phyloP scores from a whole-genome alignment of 495 filamentous ascomycete genomes.

The Penicillium flavigenum region DNA sequence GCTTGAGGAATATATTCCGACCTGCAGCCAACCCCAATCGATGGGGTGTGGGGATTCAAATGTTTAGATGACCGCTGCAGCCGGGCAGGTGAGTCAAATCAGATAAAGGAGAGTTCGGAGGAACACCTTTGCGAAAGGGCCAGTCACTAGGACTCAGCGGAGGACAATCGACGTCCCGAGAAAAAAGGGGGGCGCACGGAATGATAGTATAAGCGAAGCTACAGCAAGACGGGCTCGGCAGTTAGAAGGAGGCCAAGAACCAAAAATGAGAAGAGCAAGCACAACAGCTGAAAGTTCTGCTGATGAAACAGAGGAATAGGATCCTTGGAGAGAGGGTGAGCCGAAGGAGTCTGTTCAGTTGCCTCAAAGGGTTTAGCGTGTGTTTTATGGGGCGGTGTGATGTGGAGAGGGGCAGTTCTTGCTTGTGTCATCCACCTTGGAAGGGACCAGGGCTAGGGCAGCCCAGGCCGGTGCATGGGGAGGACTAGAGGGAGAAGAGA shows the following conservation, averaged over 20 bases:
- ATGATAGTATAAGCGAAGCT: slow-evolving; percentile 15
- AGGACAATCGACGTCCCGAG: slow-evolving; percentile 2
- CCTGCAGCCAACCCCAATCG: slow-evolving; percentile 23
- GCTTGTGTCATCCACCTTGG: not conserved
- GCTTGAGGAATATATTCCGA: slow-evolving; percentile 14
- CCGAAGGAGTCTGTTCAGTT: slow-evolving; percentile 31
- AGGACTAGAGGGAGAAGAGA: too few species aligned
- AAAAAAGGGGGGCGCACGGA: slow-evolving; percentile 20
- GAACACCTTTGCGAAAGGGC: slow-evolving; percentile 18
- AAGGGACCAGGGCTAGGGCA: not conserved
- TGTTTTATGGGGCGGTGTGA: slow-evolving; percentile 35
- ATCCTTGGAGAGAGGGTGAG: slow-evolving; percentile 25
- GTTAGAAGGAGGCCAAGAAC: not conserved
- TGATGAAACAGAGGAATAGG: slow-evolving; percentile 16
- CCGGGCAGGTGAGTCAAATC: slow-evolving; percentile 37
- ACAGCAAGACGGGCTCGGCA: slow-evolving; percentile 8
- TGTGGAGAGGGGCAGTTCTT: slow-evolving; percentile 32
- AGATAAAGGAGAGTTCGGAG: slow-evolving; percentile 21
- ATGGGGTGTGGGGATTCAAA: slow-evolving; percentile 55
- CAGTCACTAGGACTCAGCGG: slow-evolving; percentile 25
- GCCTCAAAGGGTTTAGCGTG: slow-evolving; percentile 27
- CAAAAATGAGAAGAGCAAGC: slow-evolving; percentile 8
- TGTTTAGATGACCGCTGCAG: slow-evolving; percentile 58
- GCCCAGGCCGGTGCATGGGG: not conserved
- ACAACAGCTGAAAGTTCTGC: slow-evolving; percentile 12